These are phyloP conservation scores for Cinnamomum micranthum DNA, from an alignment of 164 flowering plant genomes.

Conservation along the genomic window DNA sequence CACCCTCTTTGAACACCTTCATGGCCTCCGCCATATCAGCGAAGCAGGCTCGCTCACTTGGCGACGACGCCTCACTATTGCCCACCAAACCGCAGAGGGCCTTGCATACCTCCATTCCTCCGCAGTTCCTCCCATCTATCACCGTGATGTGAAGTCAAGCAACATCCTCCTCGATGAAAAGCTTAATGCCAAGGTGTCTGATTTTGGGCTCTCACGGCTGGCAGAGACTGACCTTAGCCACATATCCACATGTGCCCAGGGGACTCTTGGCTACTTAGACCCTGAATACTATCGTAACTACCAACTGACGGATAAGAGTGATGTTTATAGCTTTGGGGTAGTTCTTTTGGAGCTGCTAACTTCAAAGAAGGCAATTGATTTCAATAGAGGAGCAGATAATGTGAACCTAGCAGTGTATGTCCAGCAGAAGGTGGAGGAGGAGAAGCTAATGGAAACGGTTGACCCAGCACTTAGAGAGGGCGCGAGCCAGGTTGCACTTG, in stretches of 20 bases:
- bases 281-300: constrained; percentile 20
- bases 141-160: constrained; percentile 23
- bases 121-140: constrained; percentile 17
- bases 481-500: constrained; percentile 7
- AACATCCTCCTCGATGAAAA: constrained; percentile 20
- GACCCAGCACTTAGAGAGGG: constrained; percentile 7
- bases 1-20: constrained; percentile 21
- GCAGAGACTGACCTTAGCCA: constrained; percentile 16
- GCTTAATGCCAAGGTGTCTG: constrained; percentile 20
- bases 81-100: constrained; percentile 19
- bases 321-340: constrained; percentile 21
- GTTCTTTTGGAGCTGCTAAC: constrained; percentile 20
- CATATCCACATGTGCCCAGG: constrained; percentile 22
- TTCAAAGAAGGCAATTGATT: constrained; percentile 18
- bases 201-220: constrained; percentile 19
- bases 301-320: constrained; percentile 21
- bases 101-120: constrained; percentile 24
- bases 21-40: not conserved
- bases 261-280: constrained; percentile 17
- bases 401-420: constrained; percentile 14
- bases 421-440: constrained; percentile 10
- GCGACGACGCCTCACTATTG: constrained; percentile 10
- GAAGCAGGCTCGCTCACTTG: constrained; percentile 2
- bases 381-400: constrained; percentile 10
- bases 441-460: constrained; percentile 12